Conservation (phyloP, 73 alveolate species). For the Durusdinium trenchii region DNA sequence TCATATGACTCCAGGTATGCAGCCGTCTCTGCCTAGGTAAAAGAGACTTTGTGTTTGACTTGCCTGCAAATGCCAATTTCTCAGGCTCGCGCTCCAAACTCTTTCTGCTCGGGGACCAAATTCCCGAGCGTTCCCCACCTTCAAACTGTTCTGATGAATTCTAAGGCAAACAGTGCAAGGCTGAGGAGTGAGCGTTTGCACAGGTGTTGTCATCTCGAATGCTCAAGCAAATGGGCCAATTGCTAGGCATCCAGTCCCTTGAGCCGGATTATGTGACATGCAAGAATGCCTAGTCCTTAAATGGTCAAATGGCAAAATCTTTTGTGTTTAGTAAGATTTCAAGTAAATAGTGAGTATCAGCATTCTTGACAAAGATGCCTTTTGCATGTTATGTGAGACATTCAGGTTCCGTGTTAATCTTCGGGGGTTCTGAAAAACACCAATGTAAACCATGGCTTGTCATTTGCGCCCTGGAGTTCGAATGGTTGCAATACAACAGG, state of each 20-base stretch:
- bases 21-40: slow-evolving; percentile 69
- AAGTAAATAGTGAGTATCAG: too few relatives aligned
- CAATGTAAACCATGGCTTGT: too few relatives aligned
- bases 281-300: too few relatives aligned
- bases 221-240: slow-evolving; percentile 17
- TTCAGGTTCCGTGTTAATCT: too few relatives aligned
- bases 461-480: too few relatives aligned
- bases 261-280: too few relatives aligned
- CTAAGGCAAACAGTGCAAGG: not conserved
- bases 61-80: not conserved
- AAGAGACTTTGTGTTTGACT: not conserved
- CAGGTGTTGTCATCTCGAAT: slow-evolving; percentile 81
- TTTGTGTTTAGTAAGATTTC: too few relatives aligned
- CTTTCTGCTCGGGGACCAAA: slow-evolving; percentile 92
- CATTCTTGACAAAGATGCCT: too few relatives aligned
- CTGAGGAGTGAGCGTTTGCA: slow-evolving; percentile 70
- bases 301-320: too few relatives aligned
- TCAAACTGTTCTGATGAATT: not conserved
- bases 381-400: too few relatives aligned
- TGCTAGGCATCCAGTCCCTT: slow-evolving; percentile 32
- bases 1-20: slow-evolving; percentile 87
- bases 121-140: slow-evolving; percentile 93
- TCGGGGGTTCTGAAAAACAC: too few relatives aligned
- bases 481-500: too few relatives aligned
- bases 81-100: slow-evolving; percentile 58